These are phyloP conservation scores for Pyrus betulifolia DNA, from an alignment of 306 rosid species.

Conservation along the genomic window DNA sequence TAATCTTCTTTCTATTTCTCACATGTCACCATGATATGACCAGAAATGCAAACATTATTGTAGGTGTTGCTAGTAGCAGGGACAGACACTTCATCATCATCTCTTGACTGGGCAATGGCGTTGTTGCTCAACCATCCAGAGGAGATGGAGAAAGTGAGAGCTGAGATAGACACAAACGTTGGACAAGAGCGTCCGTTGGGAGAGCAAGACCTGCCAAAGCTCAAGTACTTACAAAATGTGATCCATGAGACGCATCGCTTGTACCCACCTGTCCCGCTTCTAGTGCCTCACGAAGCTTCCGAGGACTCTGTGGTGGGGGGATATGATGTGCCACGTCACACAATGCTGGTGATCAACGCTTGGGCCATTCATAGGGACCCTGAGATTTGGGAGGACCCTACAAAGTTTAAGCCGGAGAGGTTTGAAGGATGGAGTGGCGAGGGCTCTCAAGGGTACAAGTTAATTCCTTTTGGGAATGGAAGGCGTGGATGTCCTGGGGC, in stretches of 20 bases:
- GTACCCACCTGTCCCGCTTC: constrained; percentile 8
- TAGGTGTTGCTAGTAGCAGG: constrained; percentile 5
- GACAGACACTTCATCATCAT: constrained; percentile 2
- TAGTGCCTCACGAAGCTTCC: constrained; percentile 14
- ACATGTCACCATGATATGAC: no score
- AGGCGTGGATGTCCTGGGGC: constrained; percentile 47
- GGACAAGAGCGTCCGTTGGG: constrained; percentile 6
- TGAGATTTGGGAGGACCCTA: constrained; percentile 24
- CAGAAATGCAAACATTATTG: no score
- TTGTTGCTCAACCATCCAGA: constrained; percentile 20
- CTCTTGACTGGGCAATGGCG: constrained; percentile 19
- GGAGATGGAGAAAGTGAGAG: constrained; percentile 7
- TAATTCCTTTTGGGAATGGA: constrained; percentile 49
- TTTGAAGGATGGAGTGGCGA: constrained; percentile 2
- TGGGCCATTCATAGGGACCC: constrained; percentile 35
- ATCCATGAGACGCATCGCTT: constrained; percentile 19
- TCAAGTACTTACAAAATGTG: constrained; percentile 21
- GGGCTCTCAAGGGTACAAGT: not conserved
- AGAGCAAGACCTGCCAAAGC: constrained; percentile 16
- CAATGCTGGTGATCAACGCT: constrained; percentile 20
- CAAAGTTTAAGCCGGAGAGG: constrained; percentile 24
- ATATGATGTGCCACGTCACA: constrained; percentile 9
- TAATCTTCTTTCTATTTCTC: no score
- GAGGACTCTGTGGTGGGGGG: constrained; percentile 19
- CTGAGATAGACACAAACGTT: not conserved